phyloP scores from a whole-genome alignment of 2,329 filamentous ascomycete genomes.

The Leptographium galeiforme region DNA sequence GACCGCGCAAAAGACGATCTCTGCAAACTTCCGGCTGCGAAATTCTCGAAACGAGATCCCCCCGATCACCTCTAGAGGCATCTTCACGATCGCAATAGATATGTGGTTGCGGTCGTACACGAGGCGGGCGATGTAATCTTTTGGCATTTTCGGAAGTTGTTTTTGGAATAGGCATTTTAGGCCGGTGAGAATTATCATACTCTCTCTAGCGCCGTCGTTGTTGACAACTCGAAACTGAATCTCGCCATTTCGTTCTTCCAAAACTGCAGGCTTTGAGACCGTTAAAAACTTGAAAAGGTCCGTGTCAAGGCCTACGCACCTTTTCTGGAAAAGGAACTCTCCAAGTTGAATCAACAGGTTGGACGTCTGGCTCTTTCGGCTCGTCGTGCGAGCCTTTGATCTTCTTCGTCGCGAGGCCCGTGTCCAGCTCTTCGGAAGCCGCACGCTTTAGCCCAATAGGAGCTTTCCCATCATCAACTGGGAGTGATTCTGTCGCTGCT shows the following conservation, averaged over 20 bases:
- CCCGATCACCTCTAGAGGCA: constrained; percentile 86
- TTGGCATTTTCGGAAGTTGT: constrained; percentile 96
- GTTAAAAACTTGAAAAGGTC: background rate
- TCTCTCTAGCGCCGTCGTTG: constrained; percentile 80
- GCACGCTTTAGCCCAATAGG: too few species aligned
- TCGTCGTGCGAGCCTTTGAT: too few species aligned
- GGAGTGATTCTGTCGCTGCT: too few species aligned
- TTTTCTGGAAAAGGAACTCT: constrained; percentile 74
- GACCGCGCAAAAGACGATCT: constrained; percentile 98
- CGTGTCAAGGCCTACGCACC: constrained; percentile 26
- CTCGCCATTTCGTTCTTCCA: constrained; percentile 85
- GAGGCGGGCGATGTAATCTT: constrained; percentile 93
- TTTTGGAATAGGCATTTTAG: constrained; percentile 98
- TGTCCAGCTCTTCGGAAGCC: too few species aligned
- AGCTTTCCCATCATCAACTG: too few species aligned
- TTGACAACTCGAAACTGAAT: constrained; percentile 98
- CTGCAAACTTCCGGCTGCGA: constrained; percentile 80
- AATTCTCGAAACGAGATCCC: constrained; percentile 96
- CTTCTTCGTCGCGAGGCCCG: too few species aligned
- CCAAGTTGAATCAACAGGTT: too few species aligned
- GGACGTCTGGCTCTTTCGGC: too few species aligned
- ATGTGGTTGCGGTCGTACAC: constrained; percentile 96
- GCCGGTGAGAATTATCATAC: constrained; percentile 85
- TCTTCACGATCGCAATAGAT: constrained; percentile 95
- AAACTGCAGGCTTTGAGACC: constrained; percentile 52